These are phyloP conservation scores for Raddia guianensis DNA, from an alignment of 176 grass and related monocot genomes.

Conservation along the genomic window DNA sequence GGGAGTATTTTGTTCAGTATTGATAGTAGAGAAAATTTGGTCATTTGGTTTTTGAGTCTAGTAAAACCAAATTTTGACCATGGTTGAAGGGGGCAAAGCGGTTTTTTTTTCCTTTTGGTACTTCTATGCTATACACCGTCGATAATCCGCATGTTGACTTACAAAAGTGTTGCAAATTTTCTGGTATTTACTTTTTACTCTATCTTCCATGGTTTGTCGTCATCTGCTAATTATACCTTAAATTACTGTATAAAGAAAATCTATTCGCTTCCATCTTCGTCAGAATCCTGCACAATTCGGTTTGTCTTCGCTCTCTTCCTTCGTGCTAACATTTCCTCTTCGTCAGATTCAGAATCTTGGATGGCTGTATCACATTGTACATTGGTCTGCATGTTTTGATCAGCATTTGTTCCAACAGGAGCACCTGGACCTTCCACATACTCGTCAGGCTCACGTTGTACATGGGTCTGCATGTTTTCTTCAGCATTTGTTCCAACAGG, in stretches of 20 bases:
- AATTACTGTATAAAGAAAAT: constrained; percentile 17
- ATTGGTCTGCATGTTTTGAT: constrained; percentile 35
- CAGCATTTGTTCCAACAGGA: constrained; percentile 45
- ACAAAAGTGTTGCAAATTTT: constrained; percentile 18
- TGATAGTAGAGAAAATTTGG: too few species aligned
- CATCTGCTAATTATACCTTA: background rate
- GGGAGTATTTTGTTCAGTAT: too few species aligned
- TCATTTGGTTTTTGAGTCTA: too few species aligned
- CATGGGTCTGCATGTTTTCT: constrained; percentile 35
- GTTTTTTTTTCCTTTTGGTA: background rate
- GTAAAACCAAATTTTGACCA: too few species aligned
- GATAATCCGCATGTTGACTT: background rate
- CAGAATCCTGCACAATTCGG: constrained; percentile 68
- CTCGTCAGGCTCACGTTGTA: constrained; percentile 46
- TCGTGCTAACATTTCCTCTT: constrained; percentile 50
- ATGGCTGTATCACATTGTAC: constrained; percentile 26
- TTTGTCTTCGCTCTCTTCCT: constrained; percentile 66
- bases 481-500: constrained; percentile 45
- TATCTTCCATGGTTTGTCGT: background rate
- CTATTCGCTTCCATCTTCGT: constrained; percentile 54
- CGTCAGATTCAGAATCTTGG: constrained; percentile 54
- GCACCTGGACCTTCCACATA: constrained; percentile 48
- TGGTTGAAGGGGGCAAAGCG: too few species aligned
- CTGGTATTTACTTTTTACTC: constrained; percentile 11
- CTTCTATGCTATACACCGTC: background rate